Percentiles rank a stretch among this genome's conserved stretches.
Conservation (phyloP, 441 rosid genomes). For the Pelargonium australe region DNA sequence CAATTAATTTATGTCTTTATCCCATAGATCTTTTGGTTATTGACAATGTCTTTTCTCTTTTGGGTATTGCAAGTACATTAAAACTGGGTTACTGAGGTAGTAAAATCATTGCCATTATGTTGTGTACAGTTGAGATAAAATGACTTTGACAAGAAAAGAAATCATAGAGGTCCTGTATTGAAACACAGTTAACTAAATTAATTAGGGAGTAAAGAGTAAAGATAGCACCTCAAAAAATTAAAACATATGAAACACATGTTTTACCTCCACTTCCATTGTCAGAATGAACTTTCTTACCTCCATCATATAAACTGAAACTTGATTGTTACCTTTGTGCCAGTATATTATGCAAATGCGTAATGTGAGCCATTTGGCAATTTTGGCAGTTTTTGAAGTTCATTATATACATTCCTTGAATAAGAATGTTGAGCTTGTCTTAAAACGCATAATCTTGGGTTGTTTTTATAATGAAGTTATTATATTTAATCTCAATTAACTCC, state of each 20-base stretch:
- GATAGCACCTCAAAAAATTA: neutral
- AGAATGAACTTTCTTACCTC: neutral
- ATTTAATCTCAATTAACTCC: no score
- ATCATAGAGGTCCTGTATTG: neutral
- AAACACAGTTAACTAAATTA: neutral
- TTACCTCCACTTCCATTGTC: neutral
- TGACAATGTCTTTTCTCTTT: neutral
- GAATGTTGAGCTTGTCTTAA: no score
- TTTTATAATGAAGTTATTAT: no score
- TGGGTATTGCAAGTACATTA: neutral
- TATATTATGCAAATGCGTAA: no score
- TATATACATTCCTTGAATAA: no score
- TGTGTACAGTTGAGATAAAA: neutral
- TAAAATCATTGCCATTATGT: neutral
- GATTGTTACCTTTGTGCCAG: no score
- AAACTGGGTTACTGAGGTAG: neutral
- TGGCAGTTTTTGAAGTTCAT: no score
- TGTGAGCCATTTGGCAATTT: no score
- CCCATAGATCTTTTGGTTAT: neutral
- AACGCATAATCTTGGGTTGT: no score
- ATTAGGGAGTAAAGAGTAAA: neutral
- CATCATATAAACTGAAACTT: no score
- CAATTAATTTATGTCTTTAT: neutral
- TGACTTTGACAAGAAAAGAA: neutral
- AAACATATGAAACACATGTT: neutral